Conservation (phyloP, 345 rosid genomes). For the Moricandia arvensis region DNA sequence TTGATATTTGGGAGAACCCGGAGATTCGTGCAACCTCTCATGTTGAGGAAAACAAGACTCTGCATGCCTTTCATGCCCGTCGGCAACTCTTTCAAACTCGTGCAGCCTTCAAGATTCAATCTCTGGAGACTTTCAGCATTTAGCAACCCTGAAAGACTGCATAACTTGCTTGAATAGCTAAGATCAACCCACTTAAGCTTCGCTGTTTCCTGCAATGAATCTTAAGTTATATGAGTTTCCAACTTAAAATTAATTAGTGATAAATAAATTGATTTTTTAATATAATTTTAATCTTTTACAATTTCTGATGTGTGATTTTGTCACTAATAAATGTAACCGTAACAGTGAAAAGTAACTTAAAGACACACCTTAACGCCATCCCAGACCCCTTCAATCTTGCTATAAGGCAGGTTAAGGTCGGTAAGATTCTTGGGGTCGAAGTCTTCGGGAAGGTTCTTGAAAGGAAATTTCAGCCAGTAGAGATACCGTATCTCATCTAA, state of each 20-base stretch:
- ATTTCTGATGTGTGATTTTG: no score
- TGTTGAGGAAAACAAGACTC: slow-evolving; percentile 14
- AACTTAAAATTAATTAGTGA: no score
- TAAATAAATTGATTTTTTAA: no score
- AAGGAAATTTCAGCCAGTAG: slow-evolving; percentile 33
- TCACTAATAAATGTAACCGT: no score
- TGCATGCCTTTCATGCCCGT: background rate
- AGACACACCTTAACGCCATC: slow-evolving; percentile 22
- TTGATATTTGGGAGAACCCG: background rate
- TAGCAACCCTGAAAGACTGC: background rate
- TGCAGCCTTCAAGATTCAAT: slow-evolving; percentile 34
- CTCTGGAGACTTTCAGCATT: slow-evolving; percentile 29
- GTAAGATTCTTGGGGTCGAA: slow-evolving; percentile 27
- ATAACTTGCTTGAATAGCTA: background rate
- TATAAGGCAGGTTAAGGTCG: slow-evolving; percentile 16
- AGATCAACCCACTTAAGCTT: background rate
- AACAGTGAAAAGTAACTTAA: background rate
- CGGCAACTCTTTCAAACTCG: slow-evolving; percentile 8
- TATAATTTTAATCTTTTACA: no score
- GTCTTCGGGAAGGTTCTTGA: slow-evolving; percentile 21
- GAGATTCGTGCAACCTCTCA: slow-evolving; percentile 31
- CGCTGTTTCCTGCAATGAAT: background rate
- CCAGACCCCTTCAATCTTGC: slow-evolving; percentile 34
- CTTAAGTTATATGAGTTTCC: background rate
- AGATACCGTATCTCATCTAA: slow-evolving; percentile 23